Base-by-base conservation (phyloP, 2,329 filamentous ascomycete genomes). In the Dactylellina drechsleri region DNA sequence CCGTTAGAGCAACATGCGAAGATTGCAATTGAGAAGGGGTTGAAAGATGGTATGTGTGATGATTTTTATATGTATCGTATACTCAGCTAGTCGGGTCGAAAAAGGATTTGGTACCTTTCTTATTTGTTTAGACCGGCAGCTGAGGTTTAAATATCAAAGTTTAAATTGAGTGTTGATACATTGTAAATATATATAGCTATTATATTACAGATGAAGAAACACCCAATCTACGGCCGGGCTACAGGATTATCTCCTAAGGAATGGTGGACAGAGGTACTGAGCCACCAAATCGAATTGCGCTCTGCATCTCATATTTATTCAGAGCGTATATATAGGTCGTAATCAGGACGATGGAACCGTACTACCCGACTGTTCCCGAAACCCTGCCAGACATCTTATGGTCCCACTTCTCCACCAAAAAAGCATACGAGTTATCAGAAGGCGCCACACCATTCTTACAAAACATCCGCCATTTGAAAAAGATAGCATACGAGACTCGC, bases 191-290 rank as follows among this genome's bases (percentile, higher is more conserved):
- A 13, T 18, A 52, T 57, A 74, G 70, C 70, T n/a, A 67, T 53
- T 23, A 67, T 52, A 50, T 31, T 23, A 18, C 70, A 54, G 26
- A n/a, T 10, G 7, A n/a, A 54, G 4, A 52, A 53, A 31, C 82
- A 87, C 78, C 87, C 88, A 4, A 89, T 89, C 76, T 90, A 88
- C 79, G 88, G 88, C 4, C 86, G 84, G 77, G 82, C 81, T 0
- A 84, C 81, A 4, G 84, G 83, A 1, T 82, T 89, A 78, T 83
- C 84, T 6, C 83, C 87, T 0, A 82, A 84, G 43, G 82, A 80
- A 76, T 90, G 88, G 88, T 90, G 88, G 88, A 84, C 83, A 4
- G 86, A 86, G 79, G 87, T 88, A 81, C 23, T 2, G 23, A 23
- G 23, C 4, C 40, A 43, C 12, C 10, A 2, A 43, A 6, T 6